Evolutionary conservation across 1,284 basidiomycete species (phyloP).

Genomic region (Phylloporus sp.): DNA sequence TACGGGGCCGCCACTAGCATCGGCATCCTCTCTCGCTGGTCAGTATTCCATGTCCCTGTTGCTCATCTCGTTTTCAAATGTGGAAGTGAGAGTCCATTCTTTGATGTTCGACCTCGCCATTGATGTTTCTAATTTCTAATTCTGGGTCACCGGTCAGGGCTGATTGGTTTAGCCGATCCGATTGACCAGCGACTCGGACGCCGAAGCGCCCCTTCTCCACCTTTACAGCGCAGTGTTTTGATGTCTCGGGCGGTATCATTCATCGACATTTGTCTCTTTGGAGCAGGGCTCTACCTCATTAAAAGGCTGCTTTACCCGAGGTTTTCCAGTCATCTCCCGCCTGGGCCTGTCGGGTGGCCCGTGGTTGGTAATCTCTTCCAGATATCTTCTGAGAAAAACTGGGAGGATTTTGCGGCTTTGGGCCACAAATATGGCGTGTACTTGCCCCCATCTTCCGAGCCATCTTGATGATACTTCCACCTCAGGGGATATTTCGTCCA

Average conservation of each 20-base stretch:
- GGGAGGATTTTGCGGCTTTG: conserved; percentile 45
- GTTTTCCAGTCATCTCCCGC: conserved; percentile 25
- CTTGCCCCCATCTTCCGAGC: background rate
- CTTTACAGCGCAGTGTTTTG: too few species aligned
- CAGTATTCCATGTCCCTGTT: too few species aligned
- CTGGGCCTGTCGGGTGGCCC: conserved; percentile 38
- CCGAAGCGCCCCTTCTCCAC: too few species aligned
- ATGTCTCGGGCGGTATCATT: background rate
- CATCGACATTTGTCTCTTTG: background rate
- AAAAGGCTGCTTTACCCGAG: background rate
- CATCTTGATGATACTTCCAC: background rate
- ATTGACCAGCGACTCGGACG: too few species aligned
- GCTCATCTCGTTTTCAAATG: too few species aligned
- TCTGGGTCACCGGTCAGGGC: too few species aligned
- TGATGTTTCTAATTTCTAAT: too few species aligned
- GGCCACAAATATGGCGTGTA: conserved; percentile 44
- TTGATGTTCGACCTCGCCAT: too few species aligned
- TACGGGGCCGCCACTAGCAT: too few species aligned
- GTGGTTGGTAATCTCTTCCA: conserved; percentile 44
- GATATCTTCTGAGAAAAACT: conserved; percentile 44
- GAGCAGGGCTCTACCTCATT: background rate
- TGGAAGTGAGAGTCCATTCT: too few species aligned
- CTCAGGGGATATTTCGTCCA: conserved; percentile 29
- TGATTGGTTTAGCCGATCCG: too few species aligned
- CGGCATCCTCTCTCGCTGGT: too few species aligned